Percentiles rank a stretch among this genome's conserved stretches.
Conservation (phyloP, 345 rosid genomes). For the Citrus hindsii region DNA sequence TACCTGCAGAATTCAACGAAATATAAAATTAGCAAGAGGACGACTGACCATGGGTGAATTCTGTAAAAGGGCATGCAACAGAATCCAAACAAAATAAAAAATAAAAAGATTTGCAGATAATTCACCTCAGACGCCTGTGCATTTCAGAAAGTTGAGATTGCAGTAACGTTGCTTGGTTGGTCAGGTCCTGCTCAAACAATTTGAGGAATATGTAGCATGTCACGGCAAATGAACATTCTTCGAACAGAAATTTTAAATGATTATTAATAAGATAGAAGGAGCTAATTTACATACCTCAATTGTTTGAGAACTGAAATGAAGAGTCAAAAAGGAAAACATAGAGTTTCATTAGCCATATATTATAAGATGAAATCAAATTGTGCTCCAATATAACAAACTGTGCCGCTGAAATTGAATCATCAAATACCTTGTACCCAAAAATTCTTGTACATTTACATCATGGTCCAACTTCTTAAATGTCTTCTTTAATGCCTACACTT, state of each 20-base stretch:
- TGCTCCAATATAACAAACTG: not conserved
- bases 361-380: not conserved
- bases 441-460: conserved; percentile 71
- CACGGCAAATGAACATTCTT: conserved; percentile 5
- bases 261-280: not conserved
- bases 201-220: conserved; percentile 9
- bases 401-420: not conserved
- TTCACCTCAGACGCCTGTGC: conserved; percentile 56
- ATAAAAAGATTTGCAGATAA: conserved; percentile 5
- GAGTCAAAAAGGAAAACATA: conserved; percentile 16
- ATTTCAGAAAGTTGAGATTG: conserved; percentile 49
- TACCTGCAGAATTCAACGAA: conserved; percentile 39
- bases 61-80: not conserved
- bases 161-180: conserved; percentile 37
- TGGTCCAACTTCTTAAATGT: conserved; percentile 84
- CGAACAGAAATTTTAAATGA: conserved; percentile 3
- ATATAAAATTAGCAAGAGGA: conserved; percentile 5
- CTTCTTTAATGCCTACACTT: conserved; percentile 70
- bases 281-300: conserved; percentile 47
- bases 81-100: not conserved
- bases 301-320: conserved; percentile 53
- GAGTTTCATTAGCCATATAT: conserved; percentile 17
- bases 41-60: conserved; percentile 1
- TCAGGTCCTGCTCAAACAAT: conserved; percentile 39
- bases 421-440: conserved; percentile 62